Conservation (phyloP, 306 rosid genomes). For the Sechiopsis laciniata region DNA sequence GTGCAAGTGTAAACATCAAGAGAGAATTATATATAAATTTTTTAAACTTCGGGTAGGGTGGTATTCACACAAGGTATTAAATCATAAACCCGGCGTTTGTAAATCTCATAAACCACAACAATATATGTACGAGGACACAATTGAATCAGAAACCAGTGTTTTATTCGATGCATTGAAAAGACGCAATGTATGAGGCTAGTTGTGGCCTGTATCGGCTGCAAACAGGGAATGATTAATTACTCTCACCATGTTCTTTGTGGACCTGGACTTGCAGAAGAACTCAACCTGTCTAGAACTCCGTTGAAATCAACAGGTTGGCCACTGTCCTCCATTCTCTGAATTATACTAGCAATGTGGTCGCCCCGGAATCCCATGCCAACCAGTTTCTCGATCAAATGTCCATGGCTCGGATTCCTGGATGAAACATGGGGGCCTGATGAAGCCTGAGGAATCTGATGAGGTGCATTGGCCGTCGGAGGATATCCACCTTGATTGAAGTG, state of each 20-base stretch:
- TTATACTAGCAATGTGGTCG: slow-evolving; percentile 65
- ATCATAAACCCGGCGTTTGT: background rate
- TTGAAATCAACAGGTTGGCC: slow-evolving; percentile 85
- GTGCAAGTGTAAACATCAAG: background rate
- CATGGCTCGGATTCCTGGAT: slow-evolving; percentile 50
- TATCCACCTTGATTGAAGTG: slow-evolving; percentile 67
- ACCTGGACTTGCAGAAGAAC: slow-evolving; percentile 37
- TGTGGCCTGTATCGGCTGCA: slow-evolving; percentile 17
- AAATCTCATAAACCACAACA: slow-evolving; percentile 23
- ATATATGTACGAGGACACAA: background rate
- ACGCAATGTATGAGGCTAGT: slow-evolving; percentile 47
- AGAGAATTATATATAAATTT: background rate
- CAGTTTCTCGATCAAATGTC: slow-evolving; percentile 75
- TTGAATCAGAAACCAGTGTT: slow-evolving; percentile 20
- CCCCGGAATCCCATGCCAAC: slow-evolving; percentile 81
- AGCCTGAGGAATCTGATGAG: slow-evolving; percentile 51
- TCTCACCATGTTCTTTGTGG: slow-evolving; percentile 86
- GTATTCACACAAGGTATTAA: slow-evolving; percentile 15
- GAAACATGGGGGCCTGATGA: slow-evolving; percentile 35
- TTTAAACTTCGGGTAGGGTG: background rate
- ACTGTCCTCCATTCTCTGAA: slow-evolving; percentile 94
- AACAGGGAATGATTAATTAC: slow-evolving; percentile 22
- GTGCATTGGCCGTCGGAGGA: slow-evolving; percentile 50
- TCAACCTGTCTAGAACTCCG: slow-evolving; percentile 82
- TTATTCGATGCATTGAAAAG: slow-evolving; percentile 92